phyloP scores from a whole-genome alignment of 768 basidiomycete species.

The Tephrocybe sp. region DNA sequence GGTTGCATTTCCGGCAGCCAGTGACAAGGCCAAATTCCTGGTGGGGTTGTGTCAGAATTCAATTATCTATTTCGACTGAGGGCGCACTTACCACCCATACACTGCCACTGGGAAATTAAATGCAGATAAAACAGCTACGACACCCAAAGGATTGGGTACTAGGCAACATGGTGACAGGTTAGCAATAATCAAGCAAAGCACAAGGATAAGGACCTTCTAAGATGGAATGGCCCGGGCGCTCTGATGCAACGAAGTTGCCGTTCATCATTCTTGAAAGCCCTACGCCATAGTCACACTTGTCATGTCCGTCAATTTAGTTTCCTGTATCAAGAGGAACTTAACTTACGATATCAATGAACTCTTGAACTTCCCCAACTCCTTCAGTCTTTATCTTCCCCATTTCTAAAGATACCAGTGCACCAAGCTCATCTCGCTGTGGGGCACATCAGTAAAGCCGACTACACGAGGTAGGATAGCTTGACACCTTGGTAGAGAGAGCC shows the following conservation, averaged over 20 bases:
- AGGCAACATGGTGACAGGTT: constrained; percentile 18
- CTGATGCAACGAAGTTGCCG: constrained; percentile 82
- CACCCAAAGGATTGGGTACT: constrained; percentile 88
- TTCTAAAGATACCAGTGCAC: constrained; percentile 80
- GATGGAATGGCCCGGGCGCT: constrained; percentile 87
- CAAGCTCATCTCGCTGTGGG: constrained; percentile 68
- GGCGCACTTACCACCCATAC: constrained; percentile 69
- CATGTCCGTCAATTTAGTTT: constrained; percentile 7
- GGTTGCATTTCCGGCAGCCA: constrained; percentile 90
- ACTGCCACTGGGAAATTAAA: constrained; percentile 98
- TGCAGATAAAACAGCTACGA: constrained; percentile 75
- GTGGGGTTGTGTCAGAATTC: not conserved
- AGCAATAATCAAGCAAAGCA: constrained; percentile 12
- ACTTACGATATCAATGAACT: constrained; percentile 91
- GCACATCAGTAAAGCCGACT: not conserved
- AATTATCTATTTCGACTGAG: not conserved
- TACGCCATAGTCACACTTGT: constrained; percentile 89
- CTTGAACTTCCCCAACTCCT: constrained; percentile 91
- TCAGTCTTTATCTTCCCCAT: constrained; percentile 93
- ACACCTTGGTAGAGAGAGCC: constrained; percentile 74
- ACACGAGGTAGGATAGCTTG: constrained; percentile 1
- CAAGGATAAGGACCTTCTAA: constrained; percentile 61
- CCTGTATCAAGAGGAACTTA: constrained; percentile 1
- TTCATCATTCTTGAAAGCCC: constrained; percentile 95
- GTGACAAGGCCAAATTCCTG: constrained; percentile 88